These are phyloP conservation scores for Penstemon davidsonii DNA, from an alignment of 257 asterid species.

Conservation along the genomic window DNA sequence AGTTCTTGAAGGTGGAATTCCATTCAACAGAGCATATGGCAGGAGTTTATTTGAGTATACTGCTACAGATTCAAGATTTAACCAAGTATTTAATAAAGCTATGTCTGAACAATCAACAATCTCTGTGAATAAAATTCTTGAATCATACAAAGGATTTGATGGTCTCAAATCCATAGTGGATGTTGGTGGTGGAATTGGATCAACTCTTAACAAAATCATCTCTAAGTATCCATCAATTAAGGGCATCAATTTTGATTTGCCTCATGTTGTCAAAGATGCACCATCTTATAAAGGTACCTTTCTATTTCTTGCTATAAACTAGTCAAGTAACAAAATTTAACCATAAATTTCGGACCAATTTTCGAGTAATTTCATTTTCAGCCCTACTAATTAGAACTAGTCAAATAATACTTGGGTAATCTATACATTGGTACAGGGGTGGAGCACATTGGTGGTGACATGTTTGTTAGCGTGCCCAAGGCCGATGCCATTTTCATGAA, in stretches of 20 bases:
- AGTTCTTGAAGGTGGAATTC: slow-evolving; percentile 62
- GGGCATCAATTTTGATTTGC: slow-evolving; percentile 66
- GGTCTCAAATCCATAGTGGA: slow-evolving; percentile 54
- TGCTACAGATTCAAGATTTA: slow-evolving; percentile 51
- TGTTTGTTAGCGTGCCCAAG: slow-evolving; percentile 61
- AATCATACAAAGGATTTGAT: slow-evolving; percentile 55
- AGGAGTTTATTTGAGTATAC: slow-evolving; percentile 59
- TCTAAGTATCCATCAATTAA: slow-evolving; percentile 50
- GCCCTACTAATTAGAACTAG: no score
- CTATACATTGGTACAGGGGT: slow-evolving; percentile 34
- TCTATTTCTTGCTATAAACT: background rate
- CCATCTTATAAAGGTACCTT: slow-evolving; percentile 41
- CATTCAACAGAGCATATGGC: slow-evolving; percentile 58
- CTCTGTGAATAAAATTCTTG: slow-evolving; percentile 47
- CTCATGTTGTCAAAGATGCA: slow-evolving; percentile 61
- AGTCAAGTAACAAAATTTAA: no score
- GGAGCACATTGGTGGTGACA: slow-evolving; percentile 65
- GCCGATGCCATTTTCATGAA: slow-evolving; percentile 68
- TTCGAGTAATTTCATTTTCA: no score
- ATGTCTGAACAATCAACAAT: slow-evolving; percentile 49
- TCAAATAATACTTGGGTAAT: no score
- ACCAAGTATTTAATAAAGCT: slow-evolving; percentile 54
- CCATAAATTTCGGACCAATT: no score
- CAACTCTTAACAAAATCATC: slow-evolving; percentile 42
- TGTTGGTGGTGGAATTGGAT: slow-evolving; percentile 71